These are phyloP conservation scores for Thymus mandschuricus DNA, from an alignment of 257 asterid species.

Conservation along the genomic window DNA sequence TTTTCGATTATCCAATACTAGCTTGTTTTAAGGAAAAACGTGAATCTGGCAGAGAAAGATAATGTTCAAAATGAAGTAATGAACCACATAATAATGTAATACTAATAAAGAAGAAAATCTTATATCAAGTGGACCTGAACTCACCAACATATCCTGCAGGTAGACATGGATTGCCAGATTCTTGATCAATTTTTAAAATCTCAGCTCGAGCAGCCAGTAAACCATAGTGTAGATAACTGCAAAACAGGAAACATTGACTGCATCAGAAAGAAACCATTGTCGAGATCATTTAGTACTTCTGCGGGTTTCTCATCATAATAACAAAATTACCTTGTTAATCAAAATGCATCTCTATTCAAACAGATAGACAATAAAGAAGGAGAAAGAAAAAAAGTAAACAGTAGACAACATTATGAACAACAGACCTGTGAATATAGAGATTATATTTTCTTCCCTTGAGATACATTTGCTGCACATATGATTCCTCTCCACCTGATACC, in stretches of 20 bases:
- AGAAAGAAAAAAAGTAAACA: not conserved
- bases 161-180: constrained; percentile 62
- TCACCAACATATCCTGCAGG: constrained; percentile 68
- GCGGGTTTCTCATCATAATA: not conserved
- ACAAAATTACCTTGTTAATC: not conserved
- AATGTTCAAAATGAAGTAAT: not conserved
- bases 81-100: not conserved
- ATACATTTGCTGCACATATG: constrained; percentile 70
- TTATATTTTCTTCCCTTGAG: constrained; percentile 60
- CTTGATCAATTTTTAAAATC: constrained; percentile 60
- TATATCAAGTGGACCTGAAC: constrained; percentile 19
- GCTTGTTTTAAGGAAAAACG: constrained; percentile 10
- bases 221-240: constrained; percentile 84
- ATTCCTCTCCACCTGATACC: constrained; percentile 50
- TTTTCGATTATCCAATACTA: not conserved
- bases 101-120: not conserved
- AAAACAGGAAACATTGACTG: constrained; percentile 16
- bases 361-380: not conserved
- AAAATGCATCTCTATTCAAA: constrained; percentile 17
- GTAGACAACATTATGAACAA: constrained; percentile 15
- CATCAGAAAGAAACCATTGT: constrained; percentile 4
- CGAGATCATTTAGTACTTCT: constrained; percentile 2
- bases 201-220: constrained; percentile 83
- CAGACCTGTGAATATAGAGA: constrained; percentile 78
- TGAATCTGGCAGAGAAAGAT: constrained; percentile 16